A percentile compares a stretch with the other conserved stretches of the same genome.
Evolutionary conservation across 2,329 filamentous ascomycete genomes (phyloP).

Genomic region (Tolypocladium pustulatum): DNA sequence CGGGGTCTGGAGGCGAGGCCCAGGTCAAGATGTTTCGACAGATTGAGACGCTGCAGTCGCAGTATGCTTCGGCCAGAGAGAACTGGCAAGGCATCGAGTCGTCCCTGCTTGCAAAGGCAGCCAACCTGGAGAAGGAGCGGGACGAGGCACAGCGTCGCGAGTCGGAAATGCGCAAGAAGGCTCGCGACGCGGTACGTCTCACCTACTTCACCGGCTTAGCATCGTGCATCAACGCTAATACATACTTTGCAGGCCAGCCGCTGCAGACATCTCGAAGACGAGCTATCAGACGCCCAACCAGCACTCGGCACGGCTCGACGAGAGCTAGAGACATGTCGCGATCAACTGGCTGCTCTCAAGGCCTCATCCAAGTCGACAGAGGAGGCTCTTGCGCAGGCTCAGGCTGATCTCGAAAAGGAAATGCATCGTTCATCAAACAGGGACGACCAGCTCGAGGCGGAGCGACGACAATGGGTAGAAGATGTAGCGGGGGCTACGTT

Average conservation of each 20-base stretch:
- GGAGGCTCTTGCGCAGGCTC: slow-evolving; percentile 47
- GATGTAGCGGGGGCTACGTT: slow-evolving; percentile 31
- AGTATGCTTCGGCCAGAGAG: slow-evolving; percentile 86
- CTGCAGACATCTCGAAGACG: slow-evolving; percentile 65
- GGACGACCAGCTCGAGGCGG: slow-evolving; percentile 25
- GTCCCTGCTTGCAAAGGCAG: slow-evolving; percentile 67
- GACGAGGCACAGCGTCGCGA: slow-evolving; percentile 79
- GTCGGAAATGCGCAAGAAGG: slow-evolving; percentile 78
- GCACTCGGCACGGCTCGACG: slow-evolving; percentile 54
- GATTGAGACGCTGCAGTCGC: slow-evolving; percentile 89
- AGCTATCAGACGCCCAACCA: slow-evolving; percentile 61
- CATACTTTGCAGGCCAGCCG: slow-evolving; percentile 42
- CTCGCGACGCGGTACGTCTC: slow-evolving; percentile 65
- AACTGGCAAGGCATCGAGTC: slow-evolving; percentile 97
- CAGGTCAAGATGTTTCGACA: slow-evolving; percentile 87
- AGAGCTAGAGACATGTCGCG: slow-evolving; percentile 50
- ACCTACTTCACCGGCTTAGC: neutral
- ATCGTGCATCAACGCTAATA: neutral
- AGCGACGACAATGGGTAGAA: slow-evolving; percentile 41
- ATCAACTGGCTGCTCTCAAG: slow-evolving; percentile 51
- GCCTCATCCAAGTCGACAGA: slow-evolving; percentile 57
- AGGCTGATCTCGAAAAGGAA: slow-evolving; percentile 39
- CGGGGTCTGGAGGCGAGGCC: slow-evolving; percentile 68
- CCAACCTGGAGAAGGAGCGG: slow-evolving; percentile 76
- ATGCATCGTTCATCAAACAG: slow-evolving; percentile 18